These are phyloP conservation scores for Debaryomyces prosopidis DNA, from an alignment of 805 yeast species.

Conservation along the genomic window DNA sequence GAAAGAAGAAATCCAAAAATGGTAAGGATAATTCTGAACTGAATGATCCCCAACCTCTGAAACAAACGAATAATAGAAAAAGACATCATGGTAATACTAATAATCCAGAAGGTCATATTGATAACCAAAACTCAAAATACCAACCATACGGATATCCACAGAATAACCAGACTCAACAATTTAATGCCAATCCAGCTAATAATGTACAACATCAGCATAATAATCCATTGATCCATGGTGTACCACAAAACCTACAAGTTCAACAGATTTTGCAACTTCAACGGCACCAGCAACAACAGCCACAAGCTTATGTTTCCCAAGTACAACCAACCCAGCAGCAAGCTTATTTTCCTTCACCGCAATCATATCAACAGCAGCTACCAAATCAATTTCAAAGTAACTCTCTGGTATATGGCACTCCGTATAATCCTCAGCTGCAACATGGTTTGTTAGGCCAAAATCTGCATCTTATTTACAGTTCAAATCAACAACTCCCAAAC, in stretches of 20 bases:
- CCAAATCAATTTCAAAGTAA: conserved; percentile 1
- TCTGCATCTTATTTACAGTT: not conserved
- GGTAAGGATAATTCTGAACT: conserved; percentile 16
- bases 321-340: not conserved
- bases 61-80: conserved; percentile 12
- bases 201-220: not conserved
- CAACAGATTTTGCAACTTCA: conserved; percentile 15
- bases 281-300: conserved; percentile 10
- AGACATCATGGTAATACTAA: conserved; percentile 9
- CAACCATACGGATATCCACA: conserved; percentile 24
- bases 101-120: conserved; percentile 9
- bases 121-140: conserved; percentile 10
- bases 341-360: not conserved
- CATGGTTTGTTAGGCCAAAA: not conserved
- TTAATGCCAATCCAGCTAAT: conserved; percentile 3
- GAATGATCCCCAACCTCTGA: conserved; percentile 4
- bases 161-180: conserved; percentile 9
- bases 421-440: conserved; percentile 16
- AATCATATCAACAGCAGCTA: not conserved
- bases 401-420: conserved; percentile 22
- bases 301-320: not conserved
- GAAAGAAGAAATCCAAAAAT: conserved; percentile 50
- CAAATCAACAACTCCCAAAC: conserved; percentile 1
- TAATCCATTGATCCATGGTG: conserved; percentile 2
- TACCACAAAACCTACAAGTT: conserved; percentile 5